Base-by-base conservation (phyloP, 2,329 filamentous ascomycete species). In the Talaromyces sp. region DNA sequence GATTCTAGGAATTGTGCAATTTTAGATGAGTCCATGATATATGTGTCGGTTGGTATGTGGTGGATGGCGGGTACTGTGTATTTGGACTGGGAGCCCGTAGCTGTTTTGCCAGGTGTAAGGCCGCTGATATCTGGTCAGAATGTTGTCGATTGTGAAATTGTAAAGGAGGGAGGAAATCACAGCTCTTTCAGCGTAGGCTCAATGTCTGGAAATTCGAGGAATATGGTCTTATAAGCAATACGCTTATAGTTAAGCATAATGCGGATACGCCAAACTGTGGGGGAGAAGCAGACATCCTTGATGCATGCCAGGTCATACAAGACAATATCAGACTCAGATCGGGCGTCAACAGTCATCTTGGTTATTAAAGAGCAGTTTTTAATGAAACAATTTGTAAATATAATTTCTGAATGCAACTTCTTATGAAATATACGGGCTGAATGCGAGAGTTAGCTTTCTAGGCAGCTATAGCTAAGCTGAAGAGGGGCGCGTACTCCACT, bases 161-260 rank as follows among this genome's bases (percentile, higher is more conserved):
- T 39, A 39, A 60, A 57, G 43, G 57, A 60, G 9, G 50, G 14
- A 27, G 63, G 52, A 58, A 72, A 76, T 72, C 57, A 81, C 78
- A 79, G 71, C 33, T 57, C 72, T 72, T 78, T 76, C n/a, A 81
- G 68, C 2, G 77, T 79, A 2, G 76, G 74, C 66, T 78, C 77
- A 67, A 81, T 81, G 56, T 81, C 78, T 1, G 75, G 76, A 62
- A 81, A 79, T 63, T 80, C 78, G 33, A 81, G 73, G 60, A 80
- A 81, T 62, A 79, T 58, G 8, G 78, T 80, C 47, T 59, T 72
- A 68, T 80, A 81, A 19, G 78, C 72, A 33, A 81, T 75, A 1
- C 71, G 57, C 69, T 81, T 81, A 61, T 80, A 81, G 67, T 80
- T 81, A 19, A 82, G 77, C 72, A 81, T 75, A 22, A 81, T 70